Base-by-base conservation (phyloP, 352 stramenopile genomes). In the Sclerospora graminicola region DNA sequence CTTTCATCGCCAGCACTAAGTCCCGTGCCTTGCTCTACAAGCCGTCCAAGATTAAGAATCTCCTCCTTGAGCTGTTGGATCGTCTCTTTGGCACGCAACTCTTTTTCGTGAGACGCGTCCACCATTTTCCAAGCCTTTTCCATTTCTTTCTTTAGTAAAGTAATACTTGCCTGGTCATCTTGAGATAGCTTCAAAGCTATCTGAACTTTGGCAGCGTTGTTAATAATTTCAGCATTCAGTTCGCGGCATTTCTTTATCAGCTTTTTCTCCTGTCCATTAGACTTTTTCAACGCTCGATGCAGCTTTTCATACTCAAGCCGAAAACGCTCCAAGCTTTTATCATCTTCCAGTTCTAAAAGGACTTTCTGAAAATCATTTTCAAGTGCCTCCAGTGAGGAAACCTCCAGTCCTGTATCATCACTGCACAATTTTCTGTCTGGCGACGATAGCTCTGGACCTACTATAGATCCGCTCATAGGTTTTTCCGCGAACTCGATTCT, bases 1-100 rank as follows among this genome's bases (percentile, higher is more conserved):
- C 87, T 97, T 43, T 98, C 93, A 61, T 98, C 89, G 2, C 82
- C 82, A 42, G 94, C 79, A 41, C 66, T 94, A 29, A 97, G 54
- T 18, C 87, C 91, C 4, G 89, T 85, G 30, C 86, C 89, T 71
- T 98, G 95, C 50, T 98, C 89, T 1, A 98, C 85, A 26, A 97
- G 81, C n/a, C 93, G 75, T 48, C 84, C 95, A 31, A 98, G 73
- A 60, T 97, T 96, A 14, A 88, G 72, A 44, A 98, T 95, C 61
- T 98, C 93, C 19, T 97, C 86, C 62, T 97, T 97, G 45, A 98
- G 84, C 54, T 96, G 86, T 46, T 82, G 71, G 50, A 98, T 97
- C 1, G 84, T 97, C 28, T 96, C 88, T 57, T 98, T 98, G 5
- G 89, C 87, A 8, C 76, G 75, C n/a, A 90, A 68, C 61, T 96